Evolutionary conservation across 345 rosid genomes (phyloP), one percentile per base, ranked within the genome.

Genomic region (Microcos paniculata): DNA sequence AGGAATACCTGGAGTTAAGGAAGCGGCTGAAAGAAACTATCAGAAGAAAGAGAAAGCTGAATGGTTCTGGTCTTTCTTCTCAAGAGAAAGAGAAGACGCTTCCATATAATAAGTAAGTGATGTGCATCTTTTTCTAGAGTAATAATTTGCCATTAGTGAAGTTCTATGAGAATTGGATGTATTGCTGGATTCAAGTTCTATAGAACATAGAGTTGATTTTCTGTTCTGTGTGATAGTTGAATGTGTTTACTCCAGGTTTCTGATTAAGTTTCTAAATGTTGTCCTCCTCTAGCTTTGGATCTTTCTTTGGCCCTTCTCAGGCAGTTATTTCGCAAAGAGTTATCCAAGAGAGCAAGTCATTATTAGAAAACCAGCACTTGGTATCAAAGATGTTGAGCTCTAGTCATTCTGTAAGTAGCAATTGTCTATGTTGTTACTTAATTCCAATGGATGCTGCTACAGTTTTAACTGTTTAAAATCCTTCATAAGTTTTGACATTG

Each of bases 261-360:
- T 69, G 46, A 58, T 26, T 46, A 4, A 26, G 63, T 42, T 48
- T 74, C 26, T 62, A 28, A 28, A 28, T 74, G 55, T 35, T 78
- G 56, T 76, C 28, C 75, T 73, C 77, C 56, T 81, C 81, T 91
- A 94, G 99, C 70, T 94, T 79, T 82, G 99, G 99, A 24, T 94
- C 97, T 45, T 96, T 96, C 83, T 96, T 92, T 90, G 98, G 99
- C 38, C 97, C 97, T 72, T 90, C 98, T 13, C 85, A 80, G 84
- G 97, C 99, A 59, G 91, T 89, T 66, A 92, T 96, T 75, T 87
- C 99, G 18, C 90, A 82, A 8, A 91, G 99, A 81, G 99, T 96
- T 75, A 94, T 96, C 75, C 92, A 89, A 82, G 98, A 96, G 83
- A 96, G 95, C 95, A 94, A 96, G 86, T 89, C 97, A 16, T 81